Evolutionary conservation across 106 monocot species (phyloP).

Genomic region (Cymbidium sinense): DNA sequence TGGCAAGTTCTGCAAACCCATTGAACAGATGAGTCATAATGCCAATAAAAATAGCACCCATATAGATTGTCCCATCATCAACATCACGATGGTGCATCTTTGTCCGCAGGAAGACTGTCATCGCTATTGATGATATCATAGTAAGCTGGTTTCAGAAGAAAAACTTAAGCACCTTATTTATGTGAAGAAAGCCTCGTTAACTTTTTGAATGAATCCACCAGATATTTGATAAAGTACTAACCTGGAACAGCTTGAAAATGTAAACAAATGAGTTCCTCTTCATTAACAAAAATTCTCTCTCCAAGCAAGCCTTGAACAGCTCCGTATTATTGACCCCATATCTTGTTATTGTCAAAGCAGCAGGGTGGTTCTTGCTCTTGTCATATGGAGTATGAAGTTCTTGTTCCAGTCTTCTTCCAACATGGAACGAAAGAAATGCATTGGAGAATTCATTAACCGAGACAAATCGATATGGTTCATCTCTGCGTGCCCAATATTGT

Average conservation of each 20-base stretch:
- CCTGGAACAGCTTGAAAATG: constrained; percentile 42
- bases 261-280: constrained; percentile 70
- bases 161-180: not conserved
- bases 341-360: constrained; percentile 48
- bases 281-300: constrained; percentile 48
- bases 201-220: not conserved
- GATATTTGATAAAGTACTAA: constrained; percentile 3
- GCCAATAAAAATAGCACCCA: constrained; percentile 50
- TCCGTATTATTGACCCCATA: constrained; percentile 50
- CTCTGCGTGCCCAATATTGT: constrained; percentile 47
- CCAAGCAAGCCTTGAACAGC: constrained; percentile 42
- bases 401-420: constrained; percentile 21
- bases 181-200: not conserved
- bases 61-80: constrained; percentile 31
- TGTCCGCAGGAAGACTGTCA: constrained; percentile 57
- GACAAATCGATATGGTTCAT: constrained; percentile 43
- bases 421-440: constrained; percentile 42
- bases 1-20: constrained; percentile 49
- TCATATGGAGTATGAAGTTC: constrained; percentile 49
- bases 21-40: constrained; percentile 44
- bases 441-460: constrained; percentile 52
- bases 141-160: constrained; percentile 20
- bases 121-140: constrained; percentile 19
- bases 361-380: constrained; percentile 48
- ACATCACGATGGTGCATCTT: constrained; percentile 31